Evolutionary conservation across 2,329 filamentous ascomycete genomes (phyloP), one percentile per base, ranked within the genome.

Genomic region (Fusarium dlaminii): DNA sequence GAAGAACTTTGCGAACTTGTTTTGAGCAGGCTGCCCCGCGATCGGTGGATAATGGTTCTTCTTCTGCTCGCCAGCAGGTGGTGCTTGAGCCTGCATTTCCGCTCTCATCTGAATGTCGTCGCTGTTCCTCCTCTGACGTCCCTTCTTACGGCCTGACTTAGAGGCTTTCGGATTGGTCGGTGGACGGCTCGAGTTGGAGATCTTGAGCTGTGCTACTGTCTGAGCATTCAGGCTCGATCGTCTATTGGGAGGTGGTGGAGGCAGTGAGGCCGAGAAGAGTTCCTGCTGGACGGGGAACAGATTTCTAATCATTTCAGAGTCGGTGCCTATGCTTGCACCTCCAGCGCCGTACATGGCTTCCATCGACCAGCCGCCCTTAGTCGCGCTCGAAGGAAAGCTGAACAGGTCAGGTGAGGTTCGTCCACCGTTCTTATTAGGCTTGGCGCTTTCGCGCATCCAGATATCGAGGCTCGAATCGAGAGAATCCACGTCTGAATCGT

Each of bases 361-460:
- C 15, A 84, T 82, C 24, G 84, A 83, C 88, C 88, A 90, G 15
- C 83, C 82, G 22, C 79, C 78, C 39, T 75, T 79, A n/a, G 74
- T 65, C 1, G 82, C 77, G 12, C 77, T 80, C 1, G 79, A 80
- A 0, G 88, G 88, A 65, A 90, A 89, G 24, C 85, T 82, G 66
- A 90, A 90, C 4, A 90, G 81, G 64, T 90, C 88, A 0, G 88
- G 88, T 8, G 88, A 89, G 2, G 74, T 73, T 32, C 80, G 78
- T 13, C 77, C 77, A 2, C 74, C 77, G 1, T 79, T 78, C 3
- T 61, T 65, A 8, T 69, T 68, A 1, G 86, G 84, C 52, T 86
- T 86, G 37, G 84, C 79, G 60, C 87, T 87, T 77, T 89, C 87
- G 12, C 84, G 85, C 80, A 90, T 84, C 89, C 89, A 91, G 30